Base-by-base conservation (phyloP, 2,329 filamentous ascomycete genomes). In the Fusarium guadeloupense region DNA sequence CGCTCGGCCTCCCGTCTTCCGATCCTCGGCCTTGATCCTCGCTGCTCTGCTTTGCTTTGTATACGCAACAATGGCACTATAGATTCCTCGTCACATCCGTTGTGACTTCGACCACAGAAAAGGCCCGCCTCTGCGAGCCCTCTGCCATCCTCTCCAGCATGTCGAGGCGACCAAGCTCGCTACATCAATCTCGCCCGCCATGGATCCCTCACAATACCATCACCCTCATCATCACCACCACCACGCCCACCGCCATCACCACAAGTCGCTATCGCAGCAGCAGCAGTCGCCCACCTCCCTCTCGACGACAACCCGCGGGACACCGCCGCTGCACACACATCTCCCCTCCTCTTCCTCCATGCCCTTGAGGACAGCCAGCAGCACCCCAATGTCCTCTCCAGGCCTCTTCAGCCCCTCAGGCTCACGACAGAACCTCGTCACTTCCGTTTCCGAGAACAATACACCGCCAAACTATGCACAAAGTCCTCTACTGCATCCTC, bases 401-500 rank as follows among this genome's bases (percentile, higher is more conserved):
- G 85, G 85, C 21, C 81, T 88, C 55, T 88, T 86, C 76, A 86
- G 80, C 66, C 83, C 85, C 33, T 72, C 77, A 10, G 76, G 74
- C 53, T 70, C 75, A 12, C 79, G 81, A 52, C 74, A 78, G 33
- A 75, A 75, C 65, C 71, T 74, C 45, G 71, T 75, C 21, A 76
- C 79, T 25, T 78, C 82, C 23, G 69, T 79, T 23, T 84, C 83
- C 56, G 85, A 87, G 70, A 80, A 78, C 56, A 81, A 81, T 21
- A 83, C 84, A 6, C 83, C 85, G 31, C 79, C 77, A 34, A 78
- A 77, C 21, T 70, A 75, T 39, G 69, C 78, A 34, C 79, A 80
- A 53, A 88, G 85, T 67, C 87, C 89, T 1, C 88, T 85, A 69
- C 76, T 91, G 50, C 89, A 92, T 69, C 88, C 89, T 28, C 76